phyloP scores from a whole-genome alignment of 2,329 filamentous ascomycete genomes.

The Alternaria atra region DNA sequence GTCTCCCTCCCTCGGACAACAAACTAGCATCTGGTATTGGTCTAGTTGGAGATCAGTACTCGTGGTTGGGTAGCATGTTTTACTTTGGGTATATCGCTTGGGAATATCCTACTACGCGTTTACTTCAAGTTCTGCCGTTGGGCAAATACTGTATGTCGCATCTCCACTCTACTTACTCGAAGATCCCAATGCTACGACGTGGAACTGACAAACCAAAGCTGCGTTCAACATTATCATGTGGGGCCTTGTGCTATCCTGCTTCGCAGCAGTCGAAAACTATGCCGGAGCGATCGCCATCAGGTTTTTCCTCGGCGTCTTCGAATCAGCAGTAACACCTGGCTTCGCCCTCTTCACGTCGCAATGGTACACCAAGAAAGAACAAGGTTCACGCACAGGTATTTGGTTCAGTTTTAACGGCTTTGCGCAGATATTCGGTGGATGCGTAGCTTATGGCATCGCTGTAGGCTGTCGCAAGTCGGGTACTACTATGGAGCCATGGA shows the following conservation, averaged over 20 bases:
- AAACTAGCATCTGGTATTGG: constrained; percentile 53
- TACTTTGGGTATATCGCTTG: constrained; percentile 66
- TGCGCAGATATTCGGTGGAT: constrained; percentile 69
- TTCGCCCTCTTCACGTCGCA: constrained; percentile 74
- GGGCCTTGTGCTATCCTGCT: constrained; percentile 68
- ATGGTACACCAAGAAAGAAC: constrained; percentile 77
- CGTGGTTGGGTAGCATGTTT: constrained; percentile 61
- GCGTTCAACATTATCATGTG: constrained; percentile 71
- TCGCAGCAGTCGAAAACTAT: constrained; percentile 69
- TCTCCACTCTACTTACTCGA: not conserved
- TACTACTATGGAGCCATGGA: constrained; percentile 69
- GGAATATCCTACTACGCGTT: constrained; percentile 72
- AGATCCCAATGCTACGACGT: not conserved
- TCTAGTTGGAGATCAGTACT: constrained; percentile 61
- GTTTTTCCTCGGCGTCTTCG: constrained; percentile 74
- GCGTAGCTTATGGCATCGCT: constrained; percentile 71
- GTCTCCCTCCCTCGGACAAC: constrained; percentile 40
- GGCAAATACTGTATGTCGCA: constrained; percentile 65
- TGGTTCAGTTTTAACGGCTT: constrained; percentile 76
- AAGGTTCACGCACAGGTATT: constrained; percentile 68
- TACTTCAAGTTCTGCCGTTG: constrained; percentile 70
- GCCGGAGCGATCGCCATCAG: constrained; percentile 70
- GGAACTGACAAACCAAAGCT: constrained; percentile 35
- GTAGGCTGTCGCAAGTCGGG: constrained; percentile 64
- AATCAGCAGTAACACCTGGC: constrained; percentile 73